Conservation (phyloP, 78 protist species). For the Chrysochromulina tobinii region DNA sequence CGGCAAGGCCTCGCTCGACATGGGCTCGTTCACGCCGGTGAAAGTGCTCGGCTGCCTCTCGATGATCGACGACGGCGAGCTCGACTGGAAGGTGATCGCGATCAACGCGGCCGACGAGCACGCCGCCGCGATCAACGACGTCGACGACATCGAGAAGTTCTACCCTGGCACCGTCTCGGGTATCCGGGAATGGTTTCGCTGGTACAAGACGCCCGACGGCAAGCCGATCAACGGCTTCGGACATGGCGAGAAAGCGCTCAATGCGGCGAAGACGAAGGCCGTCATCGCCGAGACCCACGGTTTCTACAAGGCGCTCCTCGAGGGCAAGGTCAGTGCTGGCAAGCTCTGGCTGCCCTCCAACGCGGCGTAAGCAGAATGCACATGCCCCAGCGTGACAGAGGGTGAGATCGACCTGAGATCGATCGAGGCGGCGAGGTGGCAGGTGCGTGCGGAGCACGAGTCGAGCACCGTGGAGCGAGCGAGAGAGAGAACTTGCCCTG, state of each 20-base stretch:
- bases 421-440: no score
- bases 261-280: not conserved
- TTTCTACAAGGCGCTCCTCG: constrained; percentile 17
- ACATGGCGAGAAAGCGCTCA: constrained; percentile 37
- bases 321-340: constrained; percentile 18
- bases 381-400: no score
- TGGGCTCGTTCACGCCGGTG: constrained; percentile 53
- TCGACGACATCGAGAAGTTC: constrained; percentile 10
- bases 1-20: not conserved
- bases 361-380: no score
- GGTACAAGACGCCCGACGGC: constrained; percentile 54
- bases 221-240: constrained; percentile 48
- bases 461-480: no score
- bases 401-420: no score
- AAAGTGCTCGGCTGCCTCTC: constrained; percentile 46
- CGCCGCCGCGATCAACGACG: constrained; percentile 40
- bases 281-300: constrained; percentile 40
- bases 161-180: constrained; percentile 41
- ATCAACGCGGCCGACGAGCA: constrained; percentile 26
- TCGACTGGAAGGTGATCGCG: constrained; percentile 70
- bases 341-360: constrained; percentile 31
- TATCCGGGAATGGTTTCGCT: constrained; percentile 49
- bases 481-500: no score
- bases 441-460: no score
- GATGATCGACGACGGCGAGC: constrained; percentile 72